These are phyloP conservation scores for Penium margaritaceum DNA, from an alignment of 139 green algal genomes.

Conservation along the genomic window DNA sequence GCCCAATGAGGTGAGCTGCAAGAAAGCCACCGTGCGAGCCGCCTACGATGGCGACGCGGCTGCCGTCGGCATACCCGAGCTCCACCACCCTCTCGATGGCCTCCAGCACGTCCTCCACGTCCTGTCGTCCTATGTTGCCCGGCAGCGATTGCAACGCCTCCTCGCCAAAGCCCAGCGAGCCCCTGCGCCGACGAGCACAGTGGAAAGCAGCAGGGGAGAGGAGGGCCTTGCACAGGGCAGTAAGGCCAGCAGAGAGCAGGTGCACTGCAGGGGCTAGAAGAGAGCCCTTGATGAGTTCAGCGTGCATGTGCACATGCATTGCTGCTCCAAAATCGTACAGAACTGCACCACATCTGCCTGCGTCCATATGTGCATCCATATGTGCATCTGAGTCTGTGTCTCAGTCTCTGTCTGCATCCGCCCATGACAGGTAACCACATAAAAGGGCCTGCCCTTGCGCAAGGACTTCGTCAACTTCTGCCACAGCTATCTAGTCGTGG, in stretches of 20 bases:
- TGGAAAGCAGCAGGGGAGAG: not conserved
- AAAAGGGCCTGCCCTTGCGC: too few species aligned
- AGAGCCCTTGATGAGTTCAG: not conserved
- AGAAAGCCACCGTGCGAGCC: constrained; percentile 88
- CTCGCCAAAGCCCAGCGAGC: constrained; percentile 72
- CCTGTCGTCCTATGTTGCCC: constrained; percentile 55
- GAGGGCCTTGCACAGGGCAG: too few species aligned
- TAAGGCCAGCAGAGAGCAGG: too few species aligned
- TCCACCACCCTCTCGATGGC: constrained; percentile 50
- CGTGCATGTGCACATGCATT: not conserved
- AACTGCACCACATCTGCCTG: not conserved
- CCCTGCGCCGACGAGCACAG: constrained; percentile 36
- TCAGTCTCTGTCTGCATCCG: too few species aligned
- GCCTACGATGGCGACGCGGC: constrained; percentile 67
- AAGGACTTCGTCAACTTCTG: too few species aligned
- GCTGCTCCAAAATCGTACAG: not conserved
- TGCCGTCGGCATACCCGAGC: constrained; percentile 22
- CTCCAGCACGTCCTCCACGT: constrained; percentile 81
- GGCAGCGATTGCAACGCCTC: constrained; percentile 69
- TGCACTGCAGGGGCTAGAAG: too few species aligned
- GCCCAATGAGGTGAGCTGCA: constrained; percentile 70
- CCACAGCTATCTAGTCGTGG: too few species aligned
- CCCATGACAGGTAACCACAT: too few species aligned
- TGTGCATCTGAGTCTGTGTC: too few species aligned
- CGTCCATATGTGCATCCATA: not conserved